Evolutionary conservation across 805 yeast species (phyloP).

Genomic region (Huiozyma naganishii): DNA sequence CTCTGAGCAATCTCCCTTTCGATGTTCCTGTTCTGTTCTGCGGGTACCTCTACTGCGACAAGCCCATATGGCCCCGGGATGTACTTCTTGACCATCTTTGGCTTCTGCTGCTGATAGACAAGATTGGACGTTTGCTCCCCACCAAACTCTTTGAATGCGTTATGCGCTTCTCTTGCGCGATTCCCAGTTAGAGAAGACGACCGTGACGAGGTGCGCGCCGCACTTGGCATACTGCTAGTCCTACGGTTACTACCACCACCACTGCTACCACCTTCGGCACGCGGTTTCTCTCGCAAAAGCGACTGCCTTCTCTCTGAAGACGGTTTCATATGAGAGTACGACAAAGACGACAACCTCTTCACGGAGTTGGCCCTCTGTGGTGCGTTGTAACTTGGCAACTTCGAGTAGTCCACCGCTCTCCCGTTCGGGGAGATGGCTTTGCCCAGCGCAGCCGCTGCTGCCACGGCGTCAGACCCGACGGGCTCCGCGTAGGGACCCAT

Average conservation of each 20-base stretch:
- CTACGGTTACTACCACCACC: slow-evolving; percentile 5
- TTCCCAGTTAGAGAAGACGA: slow-evolving; percentile 2
- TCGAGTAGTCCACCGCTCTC: slow-evolving; percentile 16
- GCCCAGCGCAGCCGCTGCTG: slow-evolving; percentile 53
- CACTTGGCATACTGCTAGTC: slow-evolving; percentile 11
- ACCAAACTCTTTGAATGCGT: slow-evolving; percentile 27
- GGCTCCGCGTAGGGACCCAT: slow-evolving; percentile 2
- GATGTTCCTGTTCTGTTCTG: slow-evolving; percentile 12
- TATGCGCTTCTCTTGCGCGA: slow-evolving; percentile 17
- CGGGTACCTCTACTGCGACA: slow-evolving; percentile 59
- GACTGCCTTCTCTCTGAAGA: background rate
- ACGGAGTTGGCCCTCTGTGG: slow-evolving; percentile 10
- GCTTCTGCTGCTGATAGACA: slow-evolving; percentile 1
- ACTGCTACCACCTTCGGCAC: background rate
- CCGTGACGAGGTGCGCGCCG: slow-evolving; percentile 1
- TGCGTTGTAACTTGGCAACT: slow-evolving; percentile 17
- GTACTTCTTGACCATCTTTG: slow-evolving; percentile 51
- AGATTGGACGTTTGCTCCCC: slow-evolving; percentile 18
- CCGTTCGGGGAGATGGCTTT: slow-evolving; percentile 31
- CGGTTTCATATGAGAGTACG: background rate
- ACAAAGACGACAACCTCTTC: slow-evolving; percentile 5
- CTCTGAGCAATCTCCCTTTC: background rate
- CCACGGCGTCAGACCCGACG: slow-evolving; percentile 43
- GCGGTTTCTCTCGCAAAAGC: background rate
- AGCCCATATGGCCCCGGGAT: slow-evolving; percentile 68